phyloP scores from a whole-genome alignment of 306 rosid genomes.

The Astragalus membranaceus region DNA sequence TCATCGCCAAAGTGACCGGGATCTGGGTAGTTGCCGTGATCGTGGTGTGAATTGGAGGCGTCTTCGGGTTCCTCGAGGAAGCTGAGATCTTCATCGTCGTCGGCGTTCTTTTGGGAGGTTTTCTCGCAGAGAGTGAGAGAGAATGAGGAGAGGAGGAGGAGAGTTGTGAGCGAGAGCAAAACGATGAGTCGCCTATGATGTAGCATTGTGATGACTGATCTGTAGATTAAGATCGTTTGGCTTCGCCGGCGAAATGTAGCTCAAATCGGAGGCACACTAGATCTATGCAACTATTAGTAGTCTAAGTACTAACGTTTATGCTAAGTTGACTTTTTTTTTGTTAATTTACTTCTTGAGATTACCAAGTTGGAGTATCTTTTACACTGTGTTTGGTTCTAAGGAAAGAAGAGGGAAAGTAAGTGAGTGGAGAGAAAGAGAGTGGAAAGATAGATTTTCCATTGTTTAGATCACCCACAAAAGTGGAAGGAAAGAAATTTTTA shows the following conservation, averaged over 20 bases:
- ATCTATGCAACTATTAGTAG: neutral
- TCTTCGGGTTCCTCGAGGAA: slow-evolving; percentile 69
- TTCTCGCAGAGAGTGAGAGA: slow-evolving; percentile 33
- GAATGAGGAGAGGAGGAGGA: slow-evolving; percentile 55
- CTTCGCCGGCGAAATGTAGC: slow-evolving; percentile 1
- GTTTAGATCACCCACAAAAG: too few relatives aligned
- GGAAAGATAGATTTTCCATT: too few relatives aligned
- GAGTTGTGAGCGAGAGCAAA: slow-evolving; percentile 40
- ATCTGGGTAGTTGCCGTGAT: slow-evolving; percentile 34
- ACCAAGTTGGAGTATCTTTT: too few relatives aligned
- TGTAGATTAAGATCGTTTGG: neutral
- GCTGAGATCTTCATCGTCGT: slow-evolving; percentile 81
- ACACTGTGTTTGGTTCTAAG: too few relatives aligned
- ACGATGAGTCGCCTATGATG: slow-evolving; percentile 36
- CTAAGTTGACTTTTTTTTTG: too few relatives aligned
- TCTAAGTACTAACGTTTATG: too few relatives aligned
- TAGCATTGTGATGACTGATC: slow-evolving; percentile 36
- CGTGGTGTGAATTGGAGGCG: neutral
- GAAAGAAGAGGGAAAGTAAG: too few relatives aligned
- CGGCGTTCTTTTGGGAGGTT: slow-evolving; percentile 21
- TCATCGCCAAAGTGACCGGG: slow-evolving; percentile 36
- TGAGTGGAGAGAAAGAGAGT: too few relatives aligned
- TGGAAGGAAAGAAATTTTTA: too few relatives aligned
- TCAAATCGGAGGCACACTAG: neutral
- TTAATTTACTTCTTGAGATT: too few relatives aligned